These are phyloP conservation scores for Colletotrichum destructivum DNA, from an alignment of 2,329 filamentous ascomycete genomes.

Conservation along the genomic window DNA sequence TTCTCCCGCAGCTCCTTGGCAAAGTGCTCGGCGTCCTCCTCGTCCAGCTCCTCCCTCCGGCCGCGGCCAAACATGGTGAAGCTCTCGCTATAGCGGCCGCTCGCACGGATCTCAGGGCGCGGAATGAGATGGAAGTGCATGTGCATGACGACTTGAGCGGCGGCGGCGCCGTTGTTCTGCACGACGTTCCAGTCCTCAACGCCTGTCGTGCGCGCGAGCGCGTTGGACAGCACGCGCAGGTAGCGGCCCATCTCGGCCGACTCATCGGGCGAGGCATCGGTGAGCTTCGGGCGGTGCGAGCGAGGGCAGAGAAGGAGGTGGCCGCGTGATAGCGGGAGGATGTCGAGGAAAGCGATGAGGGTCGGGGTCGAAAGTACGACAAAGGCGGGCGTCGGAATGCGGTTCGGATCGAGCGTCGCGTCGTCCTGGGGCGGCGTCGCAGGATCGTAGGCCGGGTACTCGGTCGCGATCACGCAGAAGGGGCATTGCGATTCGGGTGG, in stretches of 20 bases:
- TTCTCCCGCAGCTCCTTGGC: constrained; percentile 68
- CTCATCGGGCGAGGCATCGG: constrained; percentile 76
- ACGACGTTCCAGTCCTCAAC: constrained; percentile 94
- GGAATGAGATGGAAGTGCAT: constrained; percentile 97
- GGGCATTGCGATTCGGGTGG: constrained; percentile 64
- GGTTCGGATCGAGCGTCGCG: constrained; percentile 52
- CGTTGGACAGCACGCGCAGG: constrained; percentile 81
- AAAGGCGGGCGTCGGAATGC: constrained; percentile 64
- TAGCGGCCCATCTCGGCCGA: constrained; percentile 76
- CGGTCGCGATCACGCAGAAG: constrained; percentile 72
- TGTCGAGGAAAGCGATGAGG: constrained; percentile 92
- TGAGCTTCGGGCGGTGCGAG: constrained; percentile 82
- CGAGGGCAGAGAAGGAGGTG: constrained; percentile 89
- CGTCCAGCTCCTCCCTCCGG: constrained; percentile 80
- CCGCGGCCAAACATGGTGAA: constrained; percentile 90
- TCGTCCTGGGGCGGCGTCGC: constrained; percentile 57
- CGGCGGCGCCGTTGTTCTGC: constrained; percentile 93
- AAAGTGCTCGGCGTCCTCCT: constrained; percentile 77
- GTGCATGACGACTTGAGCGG: constrained; percentile 93
- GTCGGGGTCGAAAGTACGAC: constrained; percentile 83
- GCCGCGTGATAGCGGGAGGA: constrained; percentile 86
- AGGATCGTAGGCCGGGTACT: constrained; percentile 65
- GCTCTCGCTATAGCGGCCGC: constrained; percentile 69
- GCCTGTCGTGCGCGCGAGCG: constrained; percentile 78
- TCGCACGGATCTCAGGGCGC: constrained; percentile 76